Percentiles rank a stretch among this genome's conserved stretches.
phyloP scores from a whole-genome alignment of 2,329 filamentous ascomycete genomes.

The Colletotrichum tropicale region DNA sequence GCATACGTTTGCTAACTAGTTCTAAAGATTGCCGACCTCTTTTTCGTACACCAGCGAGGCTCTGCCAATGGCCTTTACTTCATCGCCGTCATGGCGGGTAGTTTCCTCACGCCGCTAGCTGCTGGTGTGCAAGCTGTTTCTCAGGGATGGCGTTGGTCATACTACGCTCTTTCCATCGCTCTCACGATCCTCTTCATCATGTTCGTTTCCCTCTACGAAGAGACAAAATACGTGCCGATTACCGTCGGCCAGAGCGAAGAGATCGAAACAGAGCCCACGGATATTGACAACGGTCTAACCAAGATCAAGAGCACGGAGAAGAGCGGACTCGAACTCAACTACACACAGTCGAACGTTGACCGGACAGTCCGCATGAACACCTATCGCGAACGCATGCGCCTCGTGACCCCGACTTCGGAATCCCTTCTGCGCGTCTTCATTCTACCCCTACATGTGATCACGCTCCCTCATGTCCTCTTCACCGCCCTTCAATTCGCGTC shows the following conservation, averaged over 20 bases:
- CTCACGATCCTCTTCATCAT: conserved; percentile 25
- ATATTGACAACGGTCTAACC: neutral
- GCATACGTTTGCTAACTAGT: neutral
- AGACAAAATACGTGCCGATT: conserved; percentile 32
- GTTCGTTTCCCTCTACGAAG: conserved; percentile 29
- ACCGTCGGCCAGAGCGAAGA: conserved; percentile 16
- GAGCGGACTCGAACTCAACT: neutral
- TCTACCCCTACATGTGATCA: conserved; percentile 8
- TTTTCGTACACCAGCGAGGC: conserved; percentile 33
- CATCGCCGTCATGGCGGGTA: conserved; percentile 30
- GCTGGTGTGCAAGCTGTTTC: conserved; percentile 27
- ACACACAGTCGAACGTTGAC: neutral
- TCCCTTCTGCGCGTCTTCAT: conserved; percentile 19
- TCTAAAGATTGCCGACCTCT: conserved; percentile 30
- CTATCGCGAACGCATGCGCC: conserved; percentile 25
- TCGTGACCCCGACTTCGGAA: conserved; percentile 22
- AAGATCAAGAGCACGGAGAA: neutral
- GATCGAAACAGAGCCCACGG: neutral
- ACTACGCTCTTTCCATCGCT: conserved; percentile 26
- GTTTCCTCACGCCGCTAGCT: conserved; percentile 29
- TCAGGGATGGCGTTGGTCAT: conserved; percentile 35
- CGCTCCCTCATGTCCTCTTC: conserved; percentile 37
- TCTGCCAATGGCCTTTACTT: conserved; percentile 36
- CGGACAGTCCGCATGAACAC: conserved; percentile 11
- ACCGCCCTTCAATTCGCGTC: conserved; percentile 43